Evolutionary conservation across 148 eudicot genomes (phyloP).

Genomic region (Arbutus unedo): DNA sequence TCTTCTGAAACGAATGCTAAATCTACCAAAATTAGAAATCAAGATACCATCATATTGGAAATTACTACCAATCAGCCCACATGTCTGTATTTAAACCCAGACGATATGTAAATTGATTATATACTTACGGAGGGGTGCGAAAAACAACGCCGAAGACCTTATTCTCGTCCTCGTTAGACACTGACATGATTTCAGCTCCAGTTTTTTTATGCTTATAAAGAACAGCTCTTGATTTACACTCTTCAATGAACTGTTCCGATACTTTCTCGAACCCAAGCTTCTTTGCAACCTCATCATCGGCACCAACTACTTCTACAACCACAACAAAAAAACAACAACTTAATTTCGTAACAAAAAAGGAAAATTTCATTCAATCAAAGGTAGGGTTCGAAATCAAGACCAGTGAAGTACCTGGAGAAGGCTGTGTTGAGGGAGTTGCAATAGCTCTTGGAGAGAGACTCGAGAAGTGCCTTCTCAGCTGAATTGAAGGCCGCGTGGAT

Average conservation of each 20-base stretch:
- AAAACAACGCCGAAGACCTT: constrained; percentile 91
- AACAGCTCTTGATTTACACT: constrained; percentile 89
- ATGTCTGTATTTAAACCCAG: not conserved
- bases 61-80: not conserved
- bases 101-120: not conserved
- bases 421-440: constrained; percentile 50
- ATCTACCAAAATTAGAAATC: not conserved
- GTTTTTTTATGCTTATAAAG: constrained; percentile 82
- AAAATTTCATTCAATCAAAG: not conserved
- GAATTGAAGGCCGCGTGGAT: constrained; percentile 25
- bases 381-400: not conserved
- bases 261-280: constrained; percentile 89
- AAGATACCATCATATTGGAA: not conserved
- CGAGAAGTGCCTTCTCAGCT: constrained; percentile 32
- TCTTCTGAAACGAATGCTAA: not conserved
- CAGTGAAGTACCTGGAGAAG: constrained; percentile 32
- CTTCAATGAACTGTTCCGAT: constrained; percentile 76
- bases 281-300: constrained; percentile 56
- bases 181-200: constrained; percentile 86
- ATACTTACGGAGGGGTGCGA: constrained; percentile 96
- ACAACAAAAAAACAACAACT: not conserved
- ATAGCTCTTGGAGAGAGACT: constrained; percentile 50
- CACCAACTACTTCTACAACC: constrained; percentile 37
- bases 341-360: constrained; percentile 1
- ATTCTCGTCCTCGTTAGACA: constrained; percentile 91